These are phyloP conservation scores for Rutstroemia sp. DNA, from an alignment of 2,329 filamentous ascomycete species.

Conservation along the genomic window DNA sequence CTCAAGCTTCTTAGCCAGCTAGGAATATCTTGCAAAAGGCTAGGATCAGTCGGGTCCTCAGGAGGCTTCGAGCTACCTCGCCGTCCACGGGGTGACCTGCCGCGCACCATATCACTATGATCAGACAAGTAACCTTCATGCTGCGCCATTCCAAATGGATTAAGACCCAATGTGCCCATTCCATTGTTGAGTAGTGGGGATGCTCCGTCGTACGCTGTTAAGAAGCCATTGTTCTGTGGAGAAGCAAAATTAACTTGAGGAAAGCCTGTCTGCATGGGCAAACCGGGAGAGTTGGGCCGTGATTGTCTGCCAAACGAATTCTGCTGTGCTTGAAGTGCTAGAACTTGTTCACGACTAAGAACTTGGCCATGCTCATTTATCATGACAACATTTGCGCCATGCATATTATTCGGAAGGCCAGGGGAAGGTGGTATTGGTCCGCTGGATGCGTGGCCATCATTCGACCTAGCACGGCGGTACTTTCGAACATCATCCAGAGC, in stretches of 20 bases:
- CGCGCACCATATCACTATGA: conserved; percentile 83
- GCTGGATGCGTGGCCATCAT: conserved; percentile 60
- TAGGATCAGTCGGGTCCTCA: conserved; percentile 91
- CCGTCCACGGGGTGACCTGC: conserved; percentile 84
- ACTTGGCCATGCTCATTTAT: conserved; percentile 90
- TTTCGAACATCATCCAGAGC: conserved; percentile 95
- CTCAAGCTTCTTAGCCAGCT: conserved; percentile 91
- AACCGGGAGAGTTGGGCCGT: conserved; percentile 80
- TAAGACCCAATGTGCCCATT: conserved; percentile 63
- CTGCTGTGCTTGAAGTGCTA: conserved; percentile 62
- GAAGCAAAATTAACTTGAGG: conserved; percentile 68
- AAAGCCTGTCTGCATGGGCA: conserved; percentile 69
- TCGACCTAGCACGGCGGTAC: conserved; percentile 84
- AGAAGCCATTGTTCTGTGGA: conserved; percentile 89
- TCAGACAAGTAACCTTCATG: conserved; percentile 89
- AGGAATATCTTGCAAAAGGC: conserved; percentile 87
- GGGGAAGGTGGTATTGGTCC: conserved; percentile 58
- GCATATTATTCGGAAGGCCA: conserved; percentile 55
- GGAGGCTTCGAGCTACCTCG: conserved; percentile 95
- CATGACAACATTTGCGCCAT: conserved; percentile 78
- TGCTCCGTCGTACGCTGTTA: conserved; percentile 75
- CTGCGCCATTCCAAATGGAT: conserved; percentile 60
- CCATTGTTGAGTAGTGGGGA: conserved; percentile 65
- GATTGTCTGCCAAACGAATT: conserved; percentile 64
- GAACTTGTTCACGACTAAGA: conserved; percentile 75